Evolutionary conservation across 2,329 filamentous ascomycete genomes (phyloP).

Genomic region (Claviceps paspali): DNA sequence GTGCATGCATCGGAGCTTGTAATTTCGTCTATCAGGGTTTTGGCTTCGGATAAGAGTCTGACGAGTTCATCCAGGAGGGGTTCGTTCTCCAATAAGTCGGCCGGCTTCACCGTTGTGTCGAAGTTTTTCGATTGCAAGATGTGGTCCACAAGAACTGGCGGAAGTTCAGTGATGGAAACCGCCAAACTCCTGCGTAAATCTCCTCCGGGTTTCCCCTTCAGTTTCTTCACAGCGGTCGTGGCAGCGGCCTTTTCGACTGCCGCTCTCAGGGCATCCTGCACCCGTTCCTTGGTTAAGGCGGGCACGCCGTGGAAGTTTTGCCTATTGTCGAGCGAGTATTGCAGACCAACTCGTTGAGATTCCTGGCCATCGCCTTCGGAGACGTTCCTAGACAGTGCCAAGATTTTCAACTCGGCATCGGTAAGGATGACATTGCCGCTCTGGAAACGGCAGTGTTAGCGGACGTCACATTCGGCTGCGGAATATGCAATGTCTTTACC

Average conservation of each 20-base stretch:
- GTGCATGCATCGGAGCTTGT: slow-evolving; percentile 49
- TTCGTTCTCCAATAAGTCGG: slow-evolving; percentile 54
- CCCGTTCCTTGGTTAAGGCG: slow-evolving; percentile 54
- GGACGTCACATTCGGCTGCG: not conserved
- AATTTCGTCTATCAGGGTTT: slow-evolving; percentile 48
- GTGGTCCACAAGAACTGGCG: slow-evolving; percentile 79
- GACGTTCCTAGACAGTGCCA: slow-evolving; percentile 69
- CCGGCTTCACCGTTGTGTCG: slow-evolving; percentile 50
- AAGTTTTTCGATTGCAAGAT: slow-evolving; percentile 56
- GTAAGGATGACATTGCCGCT: slow-evolving; percentile 91
- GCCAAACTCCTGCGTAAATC: slow-evolving; percentile 67
- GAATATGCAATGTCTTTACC: slow-evolving; percentile 11
- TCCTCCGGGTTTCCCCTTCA: slow-evolving; percentile 59
- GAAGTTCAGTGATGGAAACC: slow-evolving; percentile 73
- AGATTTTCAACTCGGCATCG: slow-evolving; percentile 66
- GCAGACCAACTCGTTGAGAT: slow-evolving; percentile 58
- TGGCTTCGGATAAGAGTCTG: slow-evolving; percentile 52
- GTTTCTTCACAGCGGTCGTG: slow-evolving; percentile 39
- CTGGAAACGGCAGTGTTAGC: slow-evolving; percentile 11
- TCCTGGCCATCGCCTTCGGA: slow-evolving; percentile 72
- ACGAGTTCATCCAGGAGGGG: slow-evolving; percentile 51
- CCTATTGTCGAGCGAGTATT: slow-evolving; percentile 66
- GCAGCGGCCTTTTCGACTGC: slow-evolving; percentile 44
- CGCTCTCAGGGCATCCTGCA: slow-evolving; percentile 53
- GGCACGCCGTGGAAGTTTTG: slow-evolving; percentile 73